These are phyloP conservation scores for Akanthomyces lecanii DNA, from an alignment of 2,329 filamentous ascomycete species.

Conservation along the genomic window DNA sequence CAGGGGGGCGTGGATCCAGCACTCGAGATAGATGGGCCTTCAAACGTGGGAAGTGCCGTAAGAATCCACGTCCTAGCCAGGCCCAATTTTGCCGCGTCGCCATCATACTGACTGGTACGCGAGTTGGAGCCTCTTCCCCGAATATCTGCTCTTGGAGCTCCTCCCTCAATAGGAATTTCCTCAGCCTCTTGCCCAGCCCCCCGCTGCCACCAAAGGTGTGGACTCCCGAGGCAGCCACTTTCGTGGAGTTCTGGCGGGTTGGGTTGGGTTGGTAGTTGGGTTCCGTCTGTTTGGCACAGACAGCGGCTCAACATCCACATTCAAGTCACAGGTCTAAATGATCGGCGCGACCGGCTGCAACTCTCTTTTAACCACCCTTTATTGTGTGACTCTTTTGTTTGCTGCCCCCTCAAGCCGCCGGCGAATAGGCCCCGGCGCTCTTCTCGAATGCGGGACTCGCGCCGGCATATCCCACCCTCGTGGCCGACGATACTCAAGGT, in stretches of 20 bases:
- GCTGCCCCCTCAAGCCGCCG: background rate
- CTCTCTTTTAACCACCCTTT: background rate
- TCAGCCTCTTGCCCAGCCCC: constrained; percentile 3
- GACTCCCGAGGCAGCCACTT: constrained; percentile 1
- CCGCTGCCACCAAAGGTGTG: background rate
- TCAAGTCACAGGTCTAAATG: constrained; percentile 10
- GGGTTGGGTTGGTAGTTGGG: background rate
- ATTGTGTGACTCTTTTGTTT: background rate
- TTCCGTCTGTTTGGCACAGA: constrained; percentile 5
- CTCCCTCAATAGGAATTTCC: background rate
- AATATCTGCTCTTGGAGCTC: background rate
- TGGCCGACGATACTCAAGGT: background rate
- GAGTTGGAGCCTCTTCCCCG: background rate
- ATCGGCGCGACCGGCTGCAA: constrained; percentile 5
- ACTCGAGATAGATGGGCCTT: constrained; percentile 3
- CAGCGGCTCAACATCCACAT: constrained; percentile 11
- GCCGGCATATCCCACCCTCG: background rate
- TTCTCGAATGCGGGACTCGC: background rate
- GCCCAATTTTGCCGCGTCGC: constrained; percentile 9
- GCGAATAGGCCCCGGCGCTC: background rate
- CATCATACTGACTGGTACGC: background rate
- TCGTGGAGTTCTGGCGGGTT: background rate
- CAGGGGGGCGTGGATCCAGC: constrained; percentile 12
- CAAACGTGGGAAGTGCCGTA: constrained; percentile 14
- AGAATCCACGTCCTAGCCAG: background rate